Percentiles rank a stretch among this genome's conserved stretches.
Conservation (phyloP, 805 yeast genomes). For the Metschnikowia rubicola region DNA sequence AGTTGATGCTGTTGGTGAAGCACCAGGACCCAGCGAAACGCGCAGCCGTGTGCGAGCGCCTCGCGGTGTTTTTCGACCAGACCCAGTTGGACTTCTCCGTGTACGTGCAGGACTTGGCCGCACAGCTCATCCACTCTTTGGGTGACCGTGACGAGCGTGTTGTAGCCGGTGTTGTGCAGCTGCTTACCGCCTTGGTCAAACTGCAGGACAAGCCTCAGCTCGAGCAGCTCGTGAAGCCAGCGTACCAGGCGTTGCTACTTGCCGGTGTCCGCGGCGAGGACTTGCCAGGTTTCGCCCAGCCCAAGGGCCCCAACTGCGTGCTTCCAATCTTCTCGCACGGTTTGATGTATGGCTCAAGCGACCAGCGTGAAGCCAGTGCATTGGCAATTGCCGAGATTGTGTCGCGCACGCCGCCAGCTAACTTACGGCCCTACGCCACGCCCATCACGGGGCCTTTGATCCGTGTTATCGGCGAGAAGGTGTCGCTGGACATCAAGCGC, state of each 20-base stretch:
- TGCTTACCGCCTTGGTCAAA: slow-evolving; percentile 64
- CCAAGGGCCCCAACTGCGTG: slow-evolving; percentile 83
- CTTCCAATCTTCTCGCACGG: slow-evolving; percentile 93
- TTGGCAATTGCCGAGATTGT: slow-evolving; percentile 84
- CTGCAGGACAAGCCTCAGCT: slow-evolving; percentile 72
- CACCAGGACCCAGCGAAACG: slow-evolving; percentile 68
- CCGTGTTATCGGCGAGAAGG: slow-evolving; percentile 96
- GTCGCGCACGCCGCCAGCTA: slow-evolving; percentile 78
- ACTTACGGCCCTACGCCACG: slow-evolving; percentile 84
- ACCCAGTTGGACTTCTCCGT: slow-evolving; percentile 67
- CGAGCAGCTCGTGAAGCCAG: slow-evolving; percentile 77
- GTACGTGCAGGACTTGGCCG: slow-evolving; percentile 72
- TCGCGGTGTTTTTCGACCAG: slow-evolving; percentile 66
- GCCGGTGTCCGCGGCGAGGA: slow-evolving; percentile 64
- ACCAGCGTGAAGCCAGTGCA: slow-evolving; percentile 83
- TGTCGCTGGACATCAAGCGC: slow-evolving; percentile 84
- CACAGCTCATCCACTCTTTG: slow-evolving; percentile 64
- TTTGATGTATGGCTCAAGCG: slow-evolving; percentile 85
- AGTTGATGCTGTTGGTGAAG: slow-evolving; percentile 69
- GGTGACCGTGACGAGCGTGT: slow-evolving; percentile 65
- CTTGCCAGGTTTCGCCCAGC: slow-evolving; percentile 67
- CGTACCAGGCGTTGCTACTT: slow-evolving; percentile 64
- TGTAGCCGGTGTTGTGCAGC: slow-evolving; percentile 61
- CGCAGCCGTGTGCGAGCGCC: slow-evolving; percentile 58
- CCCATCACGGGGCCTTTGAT: slow-evolving; percentile 95